A percentile compares a stretch with the other conserved stretches of the same genome.
phyloP scores from a whole-genome alignment of 441 rosid species.

The Syzygium malaccense region DNA sequence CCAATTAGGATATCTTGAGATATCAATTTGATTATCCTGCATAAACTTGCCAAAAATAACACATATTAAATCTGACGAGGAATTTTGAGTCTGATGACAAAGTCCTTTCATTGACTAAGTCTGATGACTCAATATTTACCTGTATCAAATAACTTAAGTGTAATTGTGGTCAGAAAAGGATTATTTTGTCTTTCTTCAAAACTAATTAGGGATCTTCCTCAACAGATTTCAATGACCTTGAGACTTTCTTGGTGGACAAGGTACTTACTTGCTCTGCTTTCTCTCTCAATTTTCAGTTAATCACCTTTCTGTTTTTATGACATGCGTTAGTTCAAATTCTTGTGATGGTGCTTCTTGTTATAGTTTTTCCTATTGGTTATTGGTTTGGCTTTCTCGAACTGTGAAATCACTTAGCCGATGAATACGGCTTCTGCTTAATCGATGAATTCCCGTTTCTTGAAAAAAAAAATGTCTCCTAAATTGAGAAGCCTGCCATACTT shows the following conservation, averaged over 20 bases:
- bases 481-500: background rate
- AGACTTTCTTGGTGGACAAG: slow-evolving; percentile 41
- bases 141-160: too few relatives aligned
- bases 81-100: too few relatives aligned
- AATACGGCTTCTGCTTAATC: background rate
- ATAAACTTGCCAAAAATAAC: too few relatives aligned
- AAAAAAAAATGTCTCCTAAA: background rate
- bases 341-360: background rate
- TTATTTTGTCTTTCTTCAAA: too few relatives aligned
- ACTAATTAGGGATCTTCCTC: too few relatives aligned
- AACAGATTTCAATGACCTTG: slow-evolving; percentile 49
- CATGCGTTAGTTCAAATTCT: background rate
- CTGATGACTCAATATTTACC: too few relatives aligned
- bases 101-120: too few relatives aligned
- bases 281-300: background rate
- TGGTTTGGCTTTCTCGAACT: background rate
- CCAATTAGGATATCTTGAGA: too few relatives aligned
- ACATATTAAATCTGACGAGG: too few relatives aligned
- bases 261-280: slow-evolving; percentile 5
- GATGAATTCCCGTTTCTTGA: background rate
- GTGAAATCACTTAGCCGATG: background rate
- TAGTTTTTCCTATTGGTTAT: too few relatives aligned
- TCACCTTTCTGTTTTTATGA: background rate
- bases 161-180: too few relatives aligned
- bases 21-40: too few relatives aligned